Evolutionary conservation across 495 filamentous ascomycete genomes (phyloP), one percentile per base, ranked within the genome.

Genomic region (Penicillium goetzii): DNA sequence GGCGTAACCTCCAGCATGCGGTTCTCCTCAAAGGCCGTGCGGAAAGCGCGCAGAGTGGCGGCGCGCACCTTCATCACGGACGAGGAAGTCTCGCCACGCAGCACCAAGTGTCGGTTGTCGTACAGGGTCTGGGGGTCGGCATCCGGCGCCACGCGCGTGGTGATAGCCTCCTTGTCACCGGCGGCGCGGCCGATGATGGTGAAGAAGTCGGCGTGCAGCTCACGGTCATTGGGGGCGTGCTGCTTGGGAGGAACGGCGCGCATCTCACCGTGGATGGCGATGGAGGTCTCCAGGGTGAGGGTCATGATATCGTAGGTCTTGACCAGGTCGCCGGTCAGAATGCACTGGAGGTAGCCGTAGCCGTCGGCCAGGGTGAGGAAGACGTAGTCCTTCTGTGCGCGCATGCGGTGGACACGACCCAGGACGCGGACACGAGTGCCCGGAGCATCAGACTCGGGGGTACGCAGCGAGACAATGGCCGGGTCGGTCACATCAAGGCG

Each of bases 171-270:
- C 62, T 93, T 89, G 70, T 93, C 95, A 54, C 91, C 90, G 15
- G 92, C 91, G 19, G 93, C 92, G 63, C 87, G 86, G 64, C 92
- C 90, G 62, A 93, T 85, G 70, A 99, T 85, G 74, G 88, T 87
- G 81, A 88, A 98, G 81, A 91, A 98, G 74, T 99, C 95, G 60
- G 91, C 96, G 65, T 96, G 92, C 50, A 99, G 83, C 76, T 99
- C 95, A 56, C 96, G 91, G 83, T 89, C 80, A 75, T 92, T 88
- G 51, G 92, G 92, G 5, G 96, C 96, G 55, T 89, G 85, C 64
- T 89, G 85, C 64, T 90, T 92, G 30, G 84, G 82, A 2, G 90
- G 95, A 11, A 97, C 88, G 61, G 90, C 87, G 70, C 85, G 86
- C 88, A 99, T 90, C 81, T 97, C 91, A 66, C 95, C 95, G 66